Conservation (phyloP, 352 stramenopile genomes). For the Pythium guiyangense region DNA sequence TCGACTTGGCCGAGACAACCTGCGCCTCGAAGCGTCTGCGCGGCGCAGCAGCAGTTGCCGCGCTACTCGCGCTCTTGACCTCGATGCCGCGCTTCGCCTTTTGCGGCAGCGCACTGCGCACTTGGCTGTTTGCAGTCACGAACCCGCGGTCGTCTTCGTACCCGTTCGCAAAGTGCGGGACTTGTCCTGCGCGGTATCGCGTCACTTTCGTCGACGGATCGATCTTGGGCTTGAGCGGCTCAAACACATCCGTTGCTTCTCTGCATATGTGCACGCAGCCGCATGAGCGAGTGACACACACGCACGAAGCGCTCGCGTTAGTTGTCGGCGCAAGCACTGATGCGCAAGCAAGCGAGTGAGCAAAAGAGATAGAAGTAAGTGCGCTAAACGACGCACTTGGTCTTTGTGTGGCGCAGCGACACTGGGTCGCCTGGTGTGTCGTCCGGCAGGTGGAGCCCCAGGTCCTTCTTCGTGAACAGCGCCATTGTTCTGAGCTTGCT, state of each 20-base stretch:
- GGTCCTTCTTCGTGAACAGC: slow-evolving; percentile 87
- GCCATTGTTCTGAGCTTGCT: slow-evolving; percentile 32
- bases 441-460: slow-evolving; percentile 76
- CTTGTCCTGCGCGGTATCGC: slow-evolving; percentile 80
- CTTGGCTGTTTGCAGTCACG: slow-evolving; percentile 61
- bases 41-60: slow-evolving; percentile 5
- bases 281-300: neutral
- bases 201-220: slow-evolving; percentile 77
- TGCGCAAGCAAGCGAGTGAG: neutral
- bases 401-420: slow-evolving; percentile 74
- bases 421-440: slow-evolving; percentile 72
- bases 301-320: slow-evolving; percentile 1
- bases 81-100: slow-evolving; percentile 3
- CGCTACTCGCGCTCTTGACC: slow-evolving; percentile 7
- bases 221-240: slow-evolving; percentile 73
- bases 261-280: slow-evolving; percentile 11
- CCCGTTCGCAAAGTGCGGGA: slow-evolving; percentile 64
- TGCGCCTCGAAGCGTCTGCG: slow-evolving; percentile 60
- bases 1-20: slow-evolving; percentile 22
- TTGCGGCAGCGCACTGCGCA: slow-evolving; percentile 28
- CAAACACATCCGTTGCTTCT: slow-evolving; percentile 73
- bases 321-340: neutral
- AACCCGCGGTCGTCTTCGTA: slow-evolving; percentile 81
- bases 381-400: slow-evolving; percentile 27
- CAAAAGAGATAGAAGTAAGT: no score